Percentiles rank a stretch among this genome's conserved stretches.
Evolutionary conservation across 768 basidiomycete genomes (phyloP).

Genomic region (Pisolithus microcarpus): DNA sequence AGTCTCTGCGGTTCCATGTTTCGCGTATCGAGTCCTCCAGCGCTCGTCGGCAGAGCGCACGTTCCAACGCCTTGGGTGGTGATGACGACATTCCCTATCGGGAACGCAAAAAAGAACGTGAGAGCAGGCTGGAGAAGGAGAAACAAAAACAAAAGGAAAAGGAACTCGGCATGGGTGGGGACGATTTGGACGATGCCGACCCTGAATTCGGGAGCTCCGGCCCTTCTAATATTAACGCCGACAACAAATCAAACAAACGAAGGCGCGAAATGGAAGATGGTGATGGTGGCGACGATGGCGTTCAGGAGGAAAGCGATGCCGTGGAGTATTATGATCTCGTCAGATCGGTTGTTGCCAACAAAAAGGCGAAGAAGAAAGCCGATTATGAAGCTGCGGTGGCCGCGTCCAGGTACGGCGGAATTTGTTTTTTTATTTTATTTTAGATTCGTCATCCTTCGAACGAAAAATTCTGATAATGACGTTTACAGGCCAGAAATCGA

Average conservation of each 20-base stretch:
- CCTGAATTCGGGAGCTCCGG: constrained; percentile 28
- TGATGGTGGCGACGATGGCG: constrained; percentile 31
- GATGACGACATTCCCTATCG: constrained; percentile 95
- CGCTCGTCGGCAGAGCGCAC: constrained; percentile 66
- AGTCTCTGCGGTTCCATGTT: constrained; percentile 88
- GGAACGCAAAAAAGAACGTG: constrained; percentile 60
- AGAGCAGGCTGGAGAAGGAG: constrained; percentile 45
- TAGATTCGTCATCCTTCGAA: constrained; percentile 3
- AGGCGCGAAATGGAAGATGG: constrained; percentile 32
- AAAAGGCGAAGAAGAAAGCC: constrained; percentile 72
- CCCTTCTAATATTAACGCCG: constrained; percentile 1
- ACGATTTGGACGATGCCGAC: constrained; percentile 57
- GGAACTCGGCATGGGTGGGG: constrained; percentile 46
- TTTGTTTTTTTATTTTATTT: not conserved
- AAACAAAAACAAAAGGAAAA: constrained; percentile 26
- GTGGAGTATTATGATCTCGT: constrained; percentile 91
- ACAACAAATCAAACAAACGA: constrained; percentile 19
- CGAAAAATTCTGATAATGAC: constrained; percentile 1
- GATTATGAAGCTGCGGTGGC: constrained; percentile 66
- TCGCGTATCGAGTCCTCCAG: constrained; percentile 81
- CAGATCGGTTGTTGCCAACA: constrained; percentile 60
- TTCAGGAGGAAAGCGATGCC: constrained; percentile 37
- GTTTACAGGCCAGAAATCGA: constrained; percentile 24
- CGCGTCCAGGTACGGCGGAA: constrained; percentile 44
- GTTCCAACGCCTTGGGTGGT: constrained; percentile 66